Base-by-base conservation (phyloP, 192 early-diverging fungal species). In the Linnemannia elongata region DNA sequence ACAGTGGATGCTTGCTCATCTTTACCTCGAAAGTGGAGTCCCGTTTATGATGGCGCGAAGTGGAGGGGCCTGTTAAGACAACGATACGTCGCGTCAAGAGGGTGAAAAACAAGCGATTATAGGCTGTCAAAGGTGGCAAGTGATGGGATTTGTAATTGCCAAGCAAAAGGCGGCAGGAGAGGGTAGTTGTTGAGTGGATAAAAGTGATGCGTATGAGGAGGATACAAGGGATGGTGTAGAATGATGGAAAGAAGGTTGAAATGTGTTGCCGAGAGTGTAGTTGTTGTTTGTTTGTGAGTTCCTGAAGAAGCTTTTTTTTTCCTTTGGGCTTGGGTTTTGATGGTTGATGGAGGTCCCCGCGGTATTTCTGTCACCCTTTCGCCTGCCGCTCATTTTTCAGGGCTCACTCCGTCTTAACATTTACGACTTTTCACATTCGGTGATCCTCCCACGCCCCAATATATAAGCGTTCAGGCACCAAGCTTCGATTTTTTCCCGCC, bases 321-420 rank as follows among this genome's bases (percentile, higher is more conserved):
- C 22, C 60, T 15, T 33, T 66, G 30, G 30, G 60, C 60, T 66
- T 66, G 60, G 60, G 60, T 63, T 55, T 63, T 63, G 60, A 63
- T 63, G 60, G 60, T 66, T 66, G 60, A 66, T 66, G 60, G 55
- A 57, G 60, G 27, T 66, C 60, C 60, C 60, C 60, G 27, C 60
- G 60, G 60, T 66, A 27, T 66, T 66, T 66, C 12, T 27, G 55
- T 27, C n/a, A 30, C 27, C 9, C 57, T 66, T 66, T 66, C 60
- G 60, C 60, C 60, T 66, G 60, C 60, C 60, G 60, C 60, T 66
- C 60, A 66, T 66, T 66, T 66, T 66, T 33, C 27, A 33, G 60
- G 60, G 30, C 30, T 33, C 60, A 66, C 15, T 33, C 55, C 55
- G 55, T 30, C 2, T 66, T 66, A 66, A 66, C n/a, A 66, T 33